Evolutionary conservation across 257 asterid genomes (phyloP).

Genomic region (Salvia miltiorrhiza): DNA sequence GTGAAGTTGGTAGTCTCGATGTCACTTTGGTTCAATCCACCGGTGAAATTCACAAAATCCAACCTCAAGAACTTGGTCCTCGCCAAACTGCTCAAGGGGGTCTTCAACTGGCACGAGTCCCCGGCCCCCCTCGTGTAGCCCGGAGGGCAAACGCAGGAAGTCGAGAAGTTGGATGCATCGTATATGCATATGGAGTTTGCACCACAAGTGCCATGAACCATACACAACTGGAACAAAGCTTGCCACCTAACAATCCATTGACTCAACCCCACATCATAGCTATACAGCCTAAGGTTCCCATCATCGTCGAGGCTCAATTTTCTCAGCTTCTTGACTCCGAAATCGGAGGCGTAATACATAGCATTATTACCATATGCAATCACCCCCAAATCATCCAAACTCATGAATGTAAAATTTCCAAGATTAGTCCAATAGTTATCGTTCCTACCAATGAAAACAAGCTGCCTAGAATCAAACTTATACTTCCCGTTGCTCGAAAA

Average conservation of each 20-base stretch:
- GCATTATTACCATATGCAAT: constrained; percentile 24
- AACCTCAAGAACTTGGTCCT: constrained; percentile 48
- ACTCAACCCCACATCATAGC: constrained; percentile 36
- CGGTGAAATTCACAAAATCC: constrained; percentile 67
- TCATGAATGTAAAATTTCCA: constrained; percentile 22
- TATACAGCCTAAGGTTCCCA: constrained; percentile 67
- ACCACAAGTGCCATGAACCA: constrained; percentile 67
- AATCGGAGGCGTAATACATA: constrained; percentile 43
- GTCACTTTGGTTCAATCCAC: constrained; percentile 47
- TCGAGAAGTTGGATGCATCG: constrained; percentile 38
- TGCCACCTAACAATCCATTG: constrained; percentile 64
- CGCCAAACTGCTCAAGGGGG: constrained; percentile 22
- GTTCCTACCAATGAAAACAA: constrained; percentile 28
- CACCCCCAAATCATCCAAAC: constrained; percentile 40
- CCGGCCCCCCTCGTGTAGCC: constrained; percentile 37
- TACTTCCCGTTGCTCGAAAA: constrained; percentile 48
- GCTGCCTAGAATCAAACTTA: constrained; percentile 41
- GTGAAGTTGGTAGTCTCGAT: constrained; percentile 35
- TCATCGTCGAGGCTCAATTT: constrained; percentile 64
- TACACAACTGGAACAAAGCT: constrained; percentile 54
- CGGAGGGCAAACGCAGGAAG: constrained; percentile 78
- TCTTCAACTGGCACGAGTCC: constrained; percentile 44
- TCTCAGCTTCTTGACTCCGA: constrained; percentile 43
- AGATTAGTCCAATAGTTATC: constrained; percentile 46
- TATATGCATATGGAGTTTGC: constrained; percentile 55